These are phyloP conservation scores for Plasmodium coatneyi DNA, from an alignment of 169 alveolate genomes.

Conservation along the genomic window DNA sequence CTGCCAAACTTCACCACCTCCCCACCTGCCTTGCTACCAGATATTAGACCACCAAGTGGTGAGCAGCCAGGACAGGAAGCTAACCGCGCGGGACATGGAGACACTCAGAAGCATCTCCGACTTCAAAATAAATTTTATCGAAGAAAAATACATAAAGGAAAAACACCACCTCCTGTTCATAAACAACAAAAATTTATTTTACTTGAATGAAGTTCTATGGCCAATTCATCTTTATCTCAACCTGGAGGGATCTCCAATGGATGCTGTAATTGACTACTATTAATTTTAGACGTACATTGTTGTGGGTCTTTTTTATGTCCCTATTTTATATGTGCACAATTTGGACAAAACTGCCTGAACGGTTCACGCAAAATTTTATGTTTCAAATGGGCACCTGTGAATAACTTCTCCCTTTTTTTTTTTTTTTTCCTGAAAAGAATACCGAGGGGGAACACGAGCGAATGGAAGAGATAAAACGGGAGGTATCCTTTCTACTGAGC, in stretches of 20 bases:
- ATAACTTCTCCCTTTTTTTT: neutral
- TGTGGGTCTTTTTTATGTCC: neutral
- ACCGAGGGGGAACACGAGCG: slow-evolving; percentile 1
- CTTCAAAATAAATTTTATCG: slow-evolving; percentile 31
- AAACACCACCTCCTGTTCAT: slow-evolving; percentile 47
- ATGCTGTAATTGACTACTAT: neutral
- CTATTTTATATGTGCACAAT: neutral
- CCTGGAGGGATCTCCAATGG: neutral
- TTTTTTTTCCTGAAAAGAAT: slow-evolving; percentile 15
- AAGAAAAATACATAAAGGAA: slow-evolving; percentile 54
- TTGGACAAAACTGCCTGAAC: neutral
- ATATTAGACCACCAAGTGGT: slow-evolving; percentile 49
- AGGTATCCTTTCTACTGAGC: slow-evolving; percentile 31
- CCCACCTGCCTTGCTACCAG: neutral
- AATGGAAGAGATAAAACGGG: slow-evolving; percentile 27
- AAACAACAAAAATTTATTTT: slow-evolving; percentile 56
- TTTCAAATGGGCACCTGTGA: neutral
- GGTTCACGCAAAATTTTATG: neutral
- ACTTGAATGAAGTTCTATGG: slow-evolving; percentile 33
- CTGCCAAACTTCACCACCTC: neutral
- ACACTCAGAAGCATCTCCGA: slow-evolving; percentile 19
- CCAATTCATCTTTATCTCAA: slow-evolving; percentile 43
- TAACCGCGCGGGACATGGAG: slow-evolving; percentile 29
- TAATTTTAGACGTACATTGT: neutral
- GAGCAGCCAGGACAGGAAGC: slow-evolving; percentile 10